These are phyloP conservation scores for Myxozyma mucilagina DNA, from an alignment of 805 yeast genomes.

Conservation along the genomic window DNA sequence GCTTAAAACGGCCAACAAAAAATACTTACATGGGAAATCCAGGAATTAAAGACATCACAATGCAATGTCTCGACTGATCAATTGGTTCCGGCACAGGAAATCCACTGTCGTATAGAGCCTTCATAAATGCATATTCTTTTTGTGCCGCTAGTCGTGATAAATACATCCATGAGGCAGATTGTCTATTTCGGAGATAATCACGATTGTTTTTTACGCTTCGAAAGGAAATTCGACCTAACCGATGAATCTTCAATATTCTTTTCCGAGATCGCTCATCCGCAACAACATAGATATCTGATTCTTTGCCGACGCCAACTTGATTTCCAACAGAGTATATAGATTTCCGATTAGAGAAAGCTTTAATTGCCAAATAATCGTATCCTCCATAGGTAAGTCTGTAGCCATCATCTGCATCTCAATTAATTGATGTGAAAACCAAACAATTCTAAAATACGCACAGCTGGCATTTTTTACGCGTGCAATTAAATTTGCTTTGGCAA, in stretches of 20 bases:
- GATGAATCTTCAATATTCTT: constrained; percentile 82
- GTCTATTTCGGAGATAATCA: constrained; percentile 75
- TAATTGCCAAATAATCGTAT: constrained; percentile 87
- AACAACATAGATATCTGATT: constrained; percentile 88
- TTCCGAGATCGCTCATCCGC: constrained; percentile 65
- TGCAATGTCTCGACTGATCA: constrained; percentile 87
- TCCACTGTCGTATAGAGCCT: constrained; percentile 66
- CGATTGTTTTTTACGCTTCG: constrained; percentile 89
- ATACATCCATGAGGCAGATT: constrained; percentile 89
- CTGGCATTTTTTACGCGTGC: constrained; percentile 82
- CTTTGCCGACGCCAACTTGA: constrained; percentile 95
- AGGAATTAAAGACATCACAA: constrained; percentile 81
- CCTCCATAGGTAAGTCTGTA: constrained; percentile 86
- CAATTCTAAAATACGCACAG: constrained; percentile 37
- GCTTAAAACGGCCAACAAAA: background rate
- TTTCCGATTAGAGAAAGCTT: constrained; percentile 73
- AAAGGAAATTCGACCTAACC: constrained; percentile 92
- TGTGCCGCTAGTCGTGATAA: constrained; percentile 86
- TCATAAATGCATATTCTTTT: constrained; percentile 89
- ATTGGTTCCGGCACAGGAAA: constrained; percentile 86
- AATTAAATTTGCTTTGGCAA: constrained; percentile 82
- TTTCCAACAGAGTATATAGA: constrained; percentile 77
- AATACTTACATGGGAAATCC: constrained; percentile 26
- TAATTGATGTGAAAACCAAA: background rate
- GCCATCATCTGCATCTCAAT: constrained; percentile 65